Conservation (phyloP, 2,329 filamentous ascomycete species). For the Orbilia blumenaviensis region DNA sequence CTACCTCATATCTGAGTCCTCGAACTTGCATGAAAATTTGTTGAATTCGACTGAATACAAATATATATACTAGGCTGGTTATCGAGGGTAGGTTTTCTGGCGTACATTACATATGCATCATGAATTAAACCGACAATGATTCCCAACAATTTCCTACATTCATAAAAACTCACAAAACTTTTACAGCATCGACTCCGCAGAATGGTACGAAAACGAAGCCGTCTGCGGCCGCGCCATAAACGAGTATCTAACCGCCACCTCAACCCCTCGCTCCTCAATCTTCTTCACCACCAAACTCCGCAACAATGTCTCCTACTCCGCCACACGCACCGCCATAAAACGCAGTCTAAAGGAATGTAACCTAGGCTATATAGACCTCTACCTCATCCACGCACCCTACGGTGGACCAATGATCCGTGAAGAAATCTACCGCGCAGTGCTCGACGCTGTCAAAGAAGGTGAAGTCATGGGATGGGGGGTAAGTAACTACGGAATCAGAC, state of each 20-base stretch:
- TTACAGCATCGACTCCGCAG: slow-evolving; percentile 67
- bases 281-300: slow-evolving; percentile 84
- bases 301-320: slow-evolving; percentile 73
- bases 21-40: slow-evolving; percentile 60
- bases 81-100: slow-evolving; percentile 46
- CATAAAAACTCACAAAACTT: no score
- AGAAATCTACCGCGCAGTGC: slow-evolving; percentile 78
- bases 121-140: neutral
- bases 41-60: slow-evolving; percentile 55
- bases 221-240: slow-evolving; percentile 74
- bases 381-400: slow-evolving; percentile 81
- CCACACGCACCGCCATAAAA: slow-evolving; percentile 73
- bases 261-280: slow-evolving; percentile 73
- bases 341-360: slow-evolving; percentile 72
- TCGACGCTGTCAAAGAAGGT: slow-evolving; percentile 77
- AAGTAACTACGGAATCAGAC: slow-evolving; percentile 77
- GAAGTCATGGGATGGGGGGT: slow-evolving; percentile 77
- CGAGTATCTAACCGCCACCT: slow-evolving; percentile 65
- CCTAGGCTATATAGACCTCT: slow-evolving; percentile 79
- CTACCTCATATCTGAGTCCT: no score
- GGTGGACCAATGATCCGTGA: slow-evolving; percentile 74
- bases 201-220: slow-evolving; percentile 76
- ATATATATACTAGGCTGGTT: slow-evolving; percentile 45
- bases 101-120: no score
- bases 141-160: neutral